Evolutionary conservation across 208 protist species (phyloP), one percentile per base, ranked within the genome.

Genomic region (Tritrichomonas foetus): DNA sequence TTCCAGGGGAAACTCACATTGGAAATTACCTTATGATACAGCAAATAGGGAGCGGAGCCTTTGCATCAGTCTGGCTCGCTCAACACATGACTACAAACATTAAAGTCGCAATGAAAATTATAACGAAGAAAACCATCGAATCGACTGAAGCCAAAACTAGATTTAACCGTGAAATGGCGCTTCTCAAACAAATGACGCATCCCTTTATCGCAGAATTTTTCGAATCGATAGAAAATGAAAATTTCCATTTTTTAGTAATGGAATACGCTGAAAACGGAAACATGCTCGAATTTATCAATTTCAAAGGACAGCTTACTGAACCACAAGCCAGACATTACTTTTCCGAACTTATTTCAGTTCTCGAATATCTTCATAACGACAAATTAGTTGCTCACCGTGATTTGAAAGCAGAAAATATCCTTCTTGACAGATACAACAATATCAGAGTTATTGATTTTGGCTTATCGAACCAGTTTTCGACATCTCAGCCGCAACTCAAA

Each of bases 391-490:
- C 53, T 50, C 74, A 82, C 41, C 33, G 74, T 30, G 74, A 82
- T 50, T 47, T 82, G 1, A 82, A 82, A 50, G 78, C 78, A 53
- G 78, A 89, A 57, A 89, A 89, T 20, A 89, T 89, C 33, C 39
- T 89, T 14, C 20, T 89, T 33, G 78, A 89, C 47, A 25, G 47
- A 53, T 47, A 89, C 30, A 20, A 57, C 39, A 89, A 89, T 39
- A 89, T 89, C 13, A 53, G 78, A 57, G 47, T 89, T 39, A 89
- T 89, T 89, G 78, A 89, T 89, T 89, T 89, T 47, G 78, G 78
- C 27, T 33, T 89, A 1, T 53, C 41, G 14, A 89, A 89, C 30
- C 27, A 57, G 0, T 61, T 89, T 33, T 47, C 33, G 11, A 20
- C 33, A 57, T 47, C 33, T 53, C 33, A 30, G 3, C 69, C 66